Base-by-base conservation (phyloP, 805 yeast species). In the Candida odintsovae region DNA sequence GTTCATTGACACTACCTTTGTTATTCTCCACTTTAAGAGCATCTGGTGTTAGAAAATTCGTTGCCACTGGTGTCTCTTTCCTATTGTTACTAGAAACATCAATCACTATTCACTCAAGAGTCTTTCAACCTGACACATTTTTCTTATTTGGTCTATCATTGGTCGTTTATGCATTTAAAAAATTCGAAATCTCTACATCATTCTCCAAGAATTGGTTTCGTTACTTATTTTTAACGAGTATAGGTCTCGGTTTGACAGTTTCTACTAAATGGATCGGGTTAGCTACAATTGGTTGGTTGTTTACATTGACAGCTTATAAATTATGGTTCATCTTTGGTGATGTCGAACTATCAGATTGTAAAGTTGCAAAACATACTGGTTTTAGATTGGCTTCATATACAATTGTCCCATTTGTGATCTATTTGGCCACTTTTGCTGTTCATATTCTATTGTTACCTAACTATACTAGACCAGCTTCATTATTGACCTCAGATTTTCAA, bases 301-400 rank as follows among this genome's bases (percentile, higher is more conserved):
- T 80, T 2, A 5, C 68, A 0, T 56, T 80, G 41, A 65, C 68
- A 2, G 49, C 76, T 3, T 44, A 73, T 2, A 67, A 70, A 48
- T 62, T 83, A 40, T 90, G 96, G 96, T 62, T 63, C 50, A 56
- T 78, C 12, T 60, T 84, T 35, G 95, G 94, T 13, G 97, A 92
- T 63, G 61, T 85, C 28, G 63, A 67, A 4, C 69, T 83, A 4
- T 38, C 76, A 2, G 62, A 68, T 9, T 45, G 43, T 16, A 43
- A 55, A 21, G 67, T 80, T 51, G 51, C 66, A 16, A 67, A 63
- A 45, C 80, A 77, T 55, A 57, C 74, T 16, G 19, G 62, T 0
- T 50, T 62, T 19, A 71, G 83, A 35, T 52, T 70, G 0, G 46
- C 68, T 15, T 65, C 71, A 9, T 65, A 83, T 39, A 51, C 83